phyloP scores from a whole-genome alignment of 2,329 filamentous ascomycete genomes.

The Macrophomina phaseolina region DNA sequence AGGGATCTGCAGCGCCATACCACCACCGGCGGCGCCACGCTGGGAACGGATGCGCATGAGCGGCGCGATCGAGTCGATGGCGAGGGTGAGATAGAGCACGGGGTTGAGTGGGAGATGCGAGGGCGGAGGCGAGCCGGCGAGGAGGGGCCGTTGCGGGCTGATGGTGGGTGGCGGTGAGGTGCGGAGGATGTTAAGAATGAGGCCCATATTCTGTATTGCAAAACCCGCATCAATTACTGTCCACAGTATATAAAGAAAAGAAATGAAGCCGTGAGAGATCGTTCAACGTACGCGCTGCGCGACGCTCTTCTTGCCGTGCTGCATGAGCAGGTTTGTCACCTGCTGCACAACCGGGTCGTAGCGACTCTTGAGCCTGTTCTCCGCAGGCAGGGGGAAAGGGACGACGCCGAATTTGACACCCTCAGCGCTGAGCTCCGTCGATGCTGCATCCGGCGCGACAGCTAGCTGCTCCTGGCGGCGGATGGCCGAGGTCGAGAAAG shows the following conservation, averaged over 20 bases:
- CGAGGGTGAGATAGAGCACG: slow-evolving; percentile 84
- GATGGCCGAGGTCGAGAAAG: slow-evolving; percentile 63
- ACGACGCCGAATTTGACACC: slow-evolving; percentile 84
- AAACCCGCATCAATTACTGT: neutral
- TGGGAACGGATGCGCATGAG: slow-evolving; percentile 79
- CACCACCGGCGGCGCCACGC: slow-evolving; percentile 83
- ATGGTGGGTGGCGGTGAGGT: slow-evolving; percentile 80
- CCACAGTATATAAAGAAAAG: neutral
- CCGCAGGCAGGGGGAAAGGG: slow-evolving; percentile 66
- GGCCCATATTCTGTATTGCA: slow-evolving; percentile 76
- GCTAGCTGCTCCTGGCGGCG: slow-evolving; percentile 36
- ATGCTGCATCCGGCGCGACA: slow-evolving; percentile 30
- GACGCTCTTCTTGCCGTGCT: slow-evolving; percentile 83
- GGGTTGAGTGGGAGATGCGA: slow-evolving; percentile 86
- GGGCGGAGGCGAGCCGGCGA: slow-evolving; percentile 78
- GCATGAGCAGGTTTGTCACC: slow-evolving; percentile 89
- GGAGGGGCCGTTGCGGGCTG: slow-evolving; percentile 71
- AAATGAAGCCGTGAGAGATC: slow-evolving; percentile 28
- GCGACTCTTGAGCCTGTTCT: slow-evolving; percentile 73
- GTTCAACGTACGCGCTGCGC: slow-evolving; percentile 77
- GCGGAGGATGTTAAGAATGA: slow-evolving; percentile 82
- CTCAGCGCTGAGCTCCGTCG: slow-evolving; percentile 4
- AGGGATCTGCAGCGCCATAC: slow-evolving; percentile 81
- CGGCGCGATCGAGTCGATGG: slow-evolving; percentile 91
- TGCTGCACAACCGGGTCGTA: slow-evolving; percentile 87